These are phyloP conservation scores for Parietichytrium sp. DNA, from an alignment of 108 stramenopile species.

Conservation along the genomic window DNA sequence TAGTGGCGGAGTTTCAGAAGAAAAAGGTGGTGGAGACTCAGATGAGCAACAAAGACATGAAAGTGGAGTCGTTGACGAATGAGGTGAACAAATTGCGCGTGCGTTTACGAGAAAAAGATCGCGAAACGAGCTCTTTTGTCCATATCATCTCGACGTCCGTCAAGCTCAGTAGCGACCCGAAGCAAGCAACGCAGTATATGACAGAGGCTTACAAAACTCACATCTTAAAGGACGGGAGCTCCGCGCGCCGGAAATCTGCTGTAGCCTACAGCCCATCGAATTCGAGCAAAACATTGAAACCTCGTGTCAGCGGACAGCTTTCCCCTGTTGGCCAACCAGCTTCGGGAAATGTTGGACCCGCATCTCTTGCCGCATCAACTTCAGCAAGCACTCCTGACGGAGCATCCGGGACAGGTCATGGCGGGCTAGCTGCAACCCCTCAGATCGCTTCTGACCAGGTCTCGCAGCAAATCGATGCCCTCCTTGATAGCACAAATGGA, in stretches of 20 bases:
- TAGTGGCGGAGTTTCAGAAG: conserved; percentile 57
- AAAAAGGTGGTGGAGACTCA: conserved; percentile 54
- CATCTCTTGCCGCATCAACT: background rate
- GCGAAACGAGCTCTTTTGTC: conserved; percentile 45
- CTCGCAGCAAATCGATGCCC: background rate
- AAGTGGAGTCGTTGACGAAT: conserved; percentile 48
- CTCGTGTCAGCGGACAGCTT: background rate
- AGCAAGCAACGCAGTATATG: conserved; percentile 55
- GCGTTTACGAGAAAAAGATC: conserved; percentile 51
- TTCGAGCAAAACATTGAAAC: background rate
- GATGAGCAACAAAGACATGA: conserved; percentile 55
- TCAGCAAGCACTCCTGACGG: background rate
- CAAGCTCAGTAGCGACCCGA: conserved; percentile 37
- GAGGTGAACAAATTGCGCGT: conserved; percentile 50
- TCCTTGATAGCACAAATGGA: background rate
- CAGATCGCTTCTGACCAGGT: background rate
- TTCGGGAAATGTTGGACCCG: background rate
- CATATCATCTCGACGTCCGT: conserved; percentile 53
- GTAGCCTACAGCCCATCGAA: background rate
- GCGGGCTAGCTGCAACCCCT: background rate
- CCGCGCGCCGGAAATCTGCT: conserved; percentile 36
- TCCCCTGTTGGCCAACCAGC: background rate
- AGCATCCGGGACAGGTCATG: background rate
- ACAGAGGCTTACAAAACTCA: conserved; percentile 49
- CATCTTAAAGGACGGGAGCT: conserved; percentile 47